Evolutionary conservation across 345 rosid genomes (phyloP).

Genomic region (Cardamine chenopodiifolia): DNA sequence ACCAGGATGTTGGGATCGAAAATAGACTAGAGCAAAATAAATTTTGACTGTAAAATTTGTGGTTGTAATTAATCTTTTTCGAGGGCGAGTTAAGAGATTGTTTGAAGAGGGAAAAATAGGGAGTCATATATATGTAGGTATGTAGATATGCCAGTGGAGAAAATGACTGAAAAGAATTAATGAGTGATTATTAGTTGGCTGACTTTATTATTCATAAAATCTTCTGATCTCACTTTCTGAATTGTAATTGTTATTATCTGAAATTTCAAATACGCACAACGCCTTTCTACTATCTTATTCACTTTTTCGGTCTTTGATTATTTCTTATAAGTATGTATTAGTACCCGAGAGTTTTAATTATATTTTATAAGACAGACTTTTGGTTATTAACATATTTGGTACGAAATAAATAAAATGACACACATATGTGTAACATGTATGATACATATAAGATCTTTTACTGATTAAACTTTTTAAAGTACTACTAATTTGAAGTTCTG

Average conservation of each 20-base stretch:
- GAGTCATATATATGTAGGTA: slow-evolving; percentile 14
- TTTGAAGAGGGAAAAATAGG: not conserved
- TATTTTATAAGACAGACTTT: not conserved
- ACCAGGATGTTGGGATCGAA: slow-evolving; percentile 28
- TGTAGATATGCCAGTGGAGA: slow-evolving; percentile 23
- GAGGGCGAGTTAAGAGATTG: slow-evolving; percentile 1
- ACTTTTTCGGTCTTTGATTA: not conserved
- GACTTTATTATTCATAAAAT: slow-evolving; percentile 26
- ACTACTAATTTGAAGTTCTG: not conserved
- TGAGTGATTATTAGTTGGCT: slow-evolving; percentile 38
- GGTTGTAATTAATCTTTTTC: not conserved
- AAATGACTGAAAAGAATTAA: slow-evolving; percentile 31
- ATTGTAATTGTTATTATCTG: slow-evolving; percentile 8
- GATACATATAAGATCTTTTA: no score
- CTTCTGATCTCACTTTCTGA: slow-evolving; percentile 15
- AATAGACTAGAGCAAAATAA: no score
- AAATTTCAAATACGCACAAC: slow-evolving; percentile 21
- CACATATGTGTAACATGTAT: not conserved
- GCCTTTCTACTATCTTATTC: not conserved
- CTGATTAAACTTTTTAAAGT: no score
- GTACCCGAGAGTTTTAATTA: not conserved
- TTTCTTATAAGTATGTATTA: not conserved
- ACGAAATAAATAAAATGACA: not conserved
- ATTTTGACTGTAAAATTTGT: no score
- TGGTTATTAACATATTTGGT: not conserved